Percentiles rank a stretch among this genome's conserved stretches.
Conservation (phyloP, 2,329 filamentous ascomycete genomes). For the Paecilomyces fulvus region DNA sequence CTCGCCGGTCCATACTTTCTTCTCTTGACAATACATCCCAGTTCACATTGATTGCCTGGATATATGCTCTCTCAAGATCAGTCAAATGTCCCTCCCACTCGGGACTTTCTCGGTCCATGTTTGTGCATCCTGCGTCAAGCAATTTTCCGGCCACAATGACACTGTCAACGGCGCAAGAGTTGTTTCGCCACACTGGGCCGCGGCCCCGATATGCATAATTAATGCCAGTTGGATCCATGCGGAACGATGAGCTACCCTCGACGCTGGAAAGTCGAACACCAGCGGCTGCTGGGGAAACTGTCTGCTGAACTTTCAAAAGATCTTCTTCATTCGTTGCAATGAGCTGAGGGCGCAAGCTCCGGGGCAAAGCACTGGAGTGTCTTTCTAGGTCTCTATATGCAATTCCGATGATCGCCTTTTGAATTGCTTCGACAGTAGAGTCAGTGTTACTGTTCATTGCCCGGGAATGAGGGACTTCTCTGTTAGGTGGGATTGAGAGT, state of each 20-base stretch:
- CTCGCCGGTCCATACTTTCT: slow-evolving; percentile 8
- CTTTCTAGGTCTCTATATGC: slow-evolving; percentile 23
- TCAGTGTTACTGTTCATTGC: neutral
- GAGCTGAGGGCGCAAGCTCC: slow-evolving; percentile 3
- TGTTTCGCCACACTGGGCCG: slow-evolving; percentile 18
- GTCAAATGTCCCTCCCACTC: slow-evolving; percentile 10
- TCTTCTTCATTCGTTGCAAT: slow-evolving; percentile 10
- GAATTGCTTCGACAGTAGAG: slow-evolving; percentile 12
- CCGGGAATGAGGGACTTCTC: neutral
- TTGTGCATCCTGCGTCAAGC: slow-evolving; percentile 28
- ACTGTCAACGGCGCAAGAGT: slow-evolving; percentile 22
- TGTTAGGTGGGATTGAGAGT: neutral
- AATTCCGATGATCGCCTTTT: slow-evolving; percentile 17
- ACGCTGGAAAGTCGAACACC: slow-evolving; percentile 10
- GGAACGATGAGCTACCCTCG: neutral
- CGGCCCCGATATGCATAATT: slow-evolving; percentile 19
- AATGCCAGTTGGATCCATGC: slow-evolving; percentile 14
- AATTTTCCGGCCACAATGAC: slow-evolving; percentile 27
- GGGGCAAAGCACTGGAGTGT: slow-evolving; percentile 13
- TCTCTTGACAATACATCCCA: slow-evolving; percentile 18
- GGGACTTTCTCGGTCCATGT: slow-evolving; percentile 14
- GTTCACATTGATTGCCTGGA: slow-evolving; percentile 18
- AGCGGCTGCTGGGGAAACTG: slow-evolving; percentile 7
- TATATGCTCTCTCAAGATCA: slow-evolving; percentile 15
- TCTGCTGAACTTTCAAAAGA: slow-evolving; percentile 11